These are phyloP conservation scores for Nyssa sinensis DNA, from an alignment of 148 eudicot species.

Conservation along the genomic window DNA sequence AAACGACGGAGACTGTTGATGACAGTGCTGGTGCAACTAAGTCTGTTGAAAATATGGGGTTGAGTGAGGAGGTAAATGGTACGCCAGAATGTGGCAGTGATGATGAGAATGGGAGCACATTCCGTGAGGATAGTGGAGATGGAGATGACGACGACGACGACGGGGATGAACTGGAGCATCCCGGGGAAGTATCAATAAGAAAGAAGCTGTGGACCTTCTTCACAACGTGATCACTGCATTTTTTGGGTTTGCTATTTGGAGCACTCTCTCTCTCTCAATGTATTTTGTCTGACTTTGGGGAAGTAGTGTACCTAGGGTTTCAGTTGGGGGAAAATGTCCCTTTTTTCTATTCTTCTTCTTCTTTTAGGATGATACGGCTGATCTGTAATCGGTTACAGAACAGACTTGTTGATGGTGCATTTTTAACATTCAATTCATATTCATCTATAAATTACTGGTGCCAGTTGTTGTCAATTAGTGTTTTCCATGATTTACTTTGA, in stretches of 20 bases:
- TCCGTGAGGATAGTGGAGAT: slow-evolving; percentile 30
- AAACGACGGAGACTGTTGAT: too few species aligned
- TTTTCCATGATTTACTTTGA: too few species aligned
- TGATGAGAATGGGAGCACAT: slow-evolving; percentile 39
- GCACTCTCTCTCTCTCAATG: too few species aligned
- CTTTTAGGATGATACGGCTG: too few species aligned
- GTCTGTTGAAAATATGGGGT: slow-evolving; percentile 24
- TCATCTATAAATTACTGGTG: too few species aligned
- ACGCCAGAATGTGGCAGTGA: slow-evolving; percentile 37
- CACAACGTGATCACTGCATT: slow-evolving; percentile 43
- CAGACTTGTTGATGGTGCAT: too few species aligned
- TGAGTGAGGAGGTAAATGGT: slow-evolving; percentile 50
- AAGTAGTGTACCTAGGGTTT: background rate
- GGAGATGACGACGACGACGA: slow-evolving; percentile 18
- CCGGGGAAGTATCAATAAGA: slow-evolving; percentile 58
- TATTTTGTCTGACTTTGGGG: background rate
- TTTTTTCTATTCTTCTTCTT: too few species aligned
- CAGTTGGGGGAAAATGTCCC: background rate
- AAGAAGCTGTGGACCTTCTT: slow-evolving; percentile 74
- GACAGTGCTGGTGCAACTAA: slow-evolving; percentile 40
- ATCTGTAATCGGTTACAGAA: too few species aligned
- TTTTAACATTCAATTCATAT: too few species aligned
- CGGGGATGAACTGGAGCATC: slow-evolving; percentile 35
- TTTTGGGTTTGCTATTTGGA: background rate
- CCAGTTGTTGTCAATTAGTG: too few species aligned